Percentiles rank a stretch among this genome's conserved stretches.
Evolutionary conservation across 2,329 filamentous ascomycete species (phyloP).

Genomic region (Epichloe baconii): DNA sequence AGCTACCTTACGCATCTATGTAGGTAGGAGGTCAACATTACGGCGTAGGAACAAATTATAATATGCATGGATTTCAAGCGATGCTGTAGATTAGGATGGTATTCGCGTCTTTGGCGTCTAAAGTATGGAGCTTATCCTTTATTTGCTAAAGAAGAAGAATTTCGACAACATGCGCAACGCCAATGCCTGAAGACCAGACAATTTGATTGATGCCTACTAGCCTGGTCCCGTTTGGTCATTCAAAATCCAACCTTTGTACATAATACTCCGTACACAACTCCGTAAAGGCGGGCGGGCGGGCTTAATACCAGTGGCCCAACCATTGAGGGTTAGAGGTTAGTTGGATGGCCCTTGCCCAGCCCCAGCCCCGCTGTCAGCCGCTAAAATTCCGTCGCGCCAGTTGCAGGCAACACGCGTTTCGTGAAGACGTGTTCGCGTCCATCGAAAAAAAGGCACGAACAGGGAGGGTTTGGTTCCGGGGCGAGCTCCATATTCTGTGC

Average conservation of each 20-base stretch:
- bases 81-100: background rate
- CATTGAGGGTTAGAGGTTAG: background rate
- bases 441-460: background rate
- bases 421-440: conserved; percentile 7
- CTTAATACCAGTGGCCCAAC: background rate
- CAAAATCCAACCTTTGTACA: background rate
- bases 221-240: too few relatives aligned
- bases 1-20: too few relatives aligned
- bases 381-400: background rate
- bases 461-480: background rate
- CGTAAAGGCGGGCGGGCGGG: background rate
- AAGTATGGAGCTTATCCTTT: too few relatives aligned
- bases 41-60: too few relatives aligned
- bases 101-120: too few relatives aligned
- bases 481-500: background rate
- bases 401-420: conserved; percentile 3
- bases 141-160: too few relatives aligned
- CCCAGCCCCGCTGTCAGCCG: background rate
- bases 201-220: too few relatives aligned
- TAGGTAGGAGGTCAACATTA: too few relatives aligned
- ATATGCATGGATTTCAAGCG: background rate
- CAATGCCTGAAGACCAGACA: background rate
- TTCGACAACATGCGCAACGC: background rate
- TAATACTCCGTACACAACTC: too few relatives aligned
- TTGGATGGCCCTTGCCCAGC: background rate